These are phyloP conservation scores for Taphrina communis DNA, from an alignment of 1,139 yeast species.

Conservation along the genomic window DNA sequence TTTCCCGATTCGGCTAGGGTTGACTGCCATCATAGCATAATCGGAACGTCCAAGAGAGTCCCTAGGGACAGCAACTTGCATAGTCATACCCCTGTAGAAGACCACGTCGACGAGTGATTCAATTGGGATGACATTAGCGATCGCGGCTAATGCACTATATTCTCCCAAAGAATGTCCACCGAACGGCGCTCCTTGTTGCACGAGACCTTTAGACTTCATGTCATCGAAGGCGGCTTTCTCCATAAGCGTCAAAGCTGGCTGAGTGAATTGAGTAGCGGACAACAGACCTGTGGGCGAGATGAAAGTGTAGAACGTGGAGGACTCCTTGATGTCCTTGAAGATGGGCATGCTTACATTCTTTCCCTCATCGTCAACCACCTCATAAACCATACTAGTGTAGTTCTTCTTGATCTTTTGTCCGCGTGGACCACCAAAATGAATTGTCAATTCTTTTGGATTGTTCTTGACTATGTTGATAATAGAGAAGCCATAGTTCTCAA, in stretches of 20 bases:
- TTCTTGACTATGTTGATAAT: constrained; percentile 92
- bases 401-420: constrained; percentile 95
- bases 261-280: constrained; percentile 98
- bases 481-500: constrained; percentile 94
- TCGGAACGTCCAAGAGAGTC: constrained; percentile 93
- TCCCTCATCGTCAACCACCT: constrained; percentile 86
- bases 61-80: constrained; percentile 99
- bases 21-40: constrained; percentile 98
- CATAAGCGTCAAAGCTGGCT: constrained; percentile 98
- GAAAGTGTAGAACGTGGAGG: constrained; percentile 84
- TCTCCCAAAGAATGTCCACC: constrained; percentile 99
- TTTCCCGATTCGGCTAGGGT: constrained; percentile 88
- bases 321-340: constrained; percentile 85
- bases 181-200: constrained; percentile 89
- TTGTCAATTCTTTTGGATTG: constrained; percentile 93
- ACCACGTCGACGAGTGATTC: constrained; percentile 97
- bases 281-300: constrained; percentile 92
- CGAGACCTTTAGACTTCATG: constrained; percentile 92
- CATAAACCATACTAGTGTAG: constrained; percentile 96
- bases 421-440: constrained; percentile 96
- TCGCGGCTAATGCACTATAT: constrained; percentile 93
- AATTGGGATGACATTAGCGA: constrained; percentile 98
- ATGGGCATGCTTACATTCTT: constrained; percentile 87
- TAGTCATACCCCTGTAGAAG: constrained; percentile 99
- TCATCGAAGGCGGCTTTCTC: constrained; percentile 99